Evolutionary conservation across 495 filamentous ascomycete species (phyloP).

Genomic region (Lasiosphaeria ovina): DNA sequence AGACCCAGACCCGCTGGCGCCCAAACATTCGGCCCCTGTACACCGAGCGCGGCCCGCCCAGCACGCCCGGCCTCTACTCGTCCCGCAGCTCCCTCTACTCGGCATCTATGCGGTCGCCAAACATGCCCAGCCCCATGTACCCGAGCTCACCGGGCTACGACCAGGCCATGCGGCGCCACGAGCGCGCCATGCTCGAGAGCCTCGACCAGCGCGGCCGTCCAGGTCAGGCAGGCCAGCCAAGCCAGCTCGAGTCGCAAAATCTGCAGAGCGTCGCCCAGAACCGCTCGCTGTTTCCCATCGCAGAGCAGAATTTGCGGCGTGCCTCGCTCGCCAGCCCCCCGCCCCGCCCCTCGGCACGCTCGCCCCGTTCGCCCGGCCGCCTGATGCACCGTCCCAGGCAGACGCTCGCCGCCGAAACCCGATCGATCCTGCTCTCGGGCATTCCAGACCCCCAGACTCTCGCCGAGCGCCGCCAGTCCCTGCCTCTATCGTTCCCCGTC

Average conservation of each 20-base stretch:
- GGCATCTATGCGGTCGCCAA: conserved; percentile 26
- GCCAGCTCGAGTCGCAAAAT: conserved; percentile 15
- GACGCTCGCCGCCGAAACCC: conserved; percentile 26
- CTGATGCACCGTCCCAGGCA: conserved; percentile 15
- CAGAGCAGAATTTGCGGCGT: conserved; percentile 25
- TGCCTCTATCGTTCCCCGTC: conserved; percentile 13
- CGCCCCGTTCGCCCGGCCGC: conserved; percentile 9
- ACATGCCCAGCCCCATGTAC: conserved; percentile 37
- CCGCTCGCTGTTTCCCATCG: conserved; percentile 28
- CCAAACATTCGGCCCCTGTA: conserved; percentile 40
- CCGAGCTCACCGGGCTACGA: conserved; percentile 35
- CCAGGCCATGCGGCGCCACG: conserved; percentile 36
- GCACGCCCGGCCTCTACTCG: conserved; percentile 20
- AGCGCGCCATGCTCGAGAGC: conserved; percentile 40
- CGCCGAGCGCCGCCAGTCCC: conserved; percentile 23
- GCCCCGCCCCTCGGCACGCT: conserved; percentile 12
- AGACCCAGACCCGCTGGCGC: conserved; percentile 28
- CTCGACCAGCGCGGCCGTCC: conserved; percentile 28
- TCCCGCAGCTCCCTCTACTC: conserved; percentile 27
- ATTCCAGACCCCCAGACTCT: conserved; percentile 2
- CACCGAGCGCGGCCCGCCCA: conserved; percentile 22
- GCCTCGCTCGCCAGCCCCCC: conserved; percentile 17
- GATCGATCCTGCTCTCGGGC: conserved; percentile 31
- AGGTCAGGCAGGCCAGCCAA: conserved; percentile 7
- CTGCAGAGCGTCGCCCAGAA: background rate